Base-by-base conservation (phyloP, 768 basidiomycete genomes). In the Melanogaster broomeanus region DNA sequence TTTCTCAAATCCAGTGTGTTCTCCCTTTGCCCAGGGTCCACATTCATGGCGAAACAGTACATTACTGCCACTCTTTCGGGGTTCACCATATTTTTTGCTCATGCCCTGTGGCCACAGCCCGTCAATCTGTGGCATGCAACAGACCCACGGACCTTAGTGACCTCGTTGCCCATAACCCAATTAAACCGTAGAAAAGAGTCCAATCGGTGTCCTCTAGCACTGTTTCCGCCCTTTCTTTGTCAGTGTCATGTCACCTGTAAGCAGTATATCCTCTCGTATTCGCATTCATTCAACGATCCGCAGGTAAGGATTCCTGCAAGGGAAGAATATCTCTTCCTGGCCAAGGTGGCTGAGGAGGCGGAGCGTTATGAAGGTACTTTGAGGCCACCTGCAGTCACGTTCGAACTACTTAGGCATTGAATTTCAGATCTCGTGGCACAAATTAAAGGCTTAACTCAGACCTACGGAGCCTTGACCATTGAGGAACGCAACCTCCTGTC, bases 401-500 rank as follows among this genome's bases (percentile, higher is more conserved):
- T 42, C 15, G 35, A 42, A 47, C 55, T 22, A 19, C 51, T 59
- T 39, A 59, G 48, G 28, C 62, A 73, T 34, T 44, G 49, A 56
- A 53, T 43, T 49, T 39, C 53, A 89, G 87, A 92, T 66, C 85
- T 90, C 57, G 83, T 91, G 58, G 71, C 77, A 53, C 85, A 89
- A 72, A 84, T 93, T 74, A 93, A 91, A 76, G 70, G 74, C 37
- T 81, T 92, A 56, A 81, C 86, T 67, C 78, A 81, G 48, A 76
- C 80, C 41, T 82, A 82, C 59, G 83, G 85, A 59, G 80, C 83
- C 51, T 80, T 93, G 56, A 84, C 85, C 43, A 79, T 87, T 58
- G 91, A 94, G 65, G 91, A 94, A 73, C 88, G 92, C 61, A 93
- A 90, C 69, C 78, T 94, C 31, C 81, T 93, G 51, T 93, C 91